Evolutionary conservation across 768 basidiomycete genomes (phyloP), one percentile per base, ranked within the genome.

Genomic region (Mrakia hoshinonis): DNA sequence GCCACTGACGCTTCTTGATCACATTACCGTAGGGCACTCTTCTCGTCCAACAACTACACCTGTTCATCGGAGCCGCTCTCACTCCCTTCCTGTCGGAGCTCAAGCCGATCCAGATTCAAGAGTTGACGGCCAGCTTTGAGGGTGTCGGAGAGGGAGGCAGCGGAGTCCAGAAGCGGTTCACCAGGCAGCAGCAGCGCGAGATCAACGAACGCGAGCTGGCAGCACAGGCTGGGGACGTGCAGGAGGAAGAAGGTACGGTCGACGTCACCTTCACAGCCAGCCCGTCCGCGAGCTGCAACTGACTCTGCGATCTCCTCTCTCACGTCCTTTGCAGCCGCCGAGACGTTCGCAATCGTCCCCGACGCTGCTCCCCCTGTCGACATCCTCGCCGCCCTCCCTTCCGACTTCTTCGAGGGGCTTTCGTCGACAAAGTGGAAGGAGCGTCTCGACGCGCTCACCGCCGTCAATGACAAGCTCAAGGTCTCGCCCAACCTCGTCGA

Each of bases 391-490:
- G 88, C 88, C 74, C 83, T 97, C 52, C 89, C 96, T 0, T 78
- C 85, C 3, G 87, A 87, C 69, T 82, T 97, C 73, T 86, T 90
- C 70, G 82, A 87, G 2, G 82, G 84, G 64, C 83, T 99, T 63
- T 85, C 87, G 29, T 98, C 96, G 4, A 87, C 91, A 0, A 97
- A 98, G 80, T 99, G 96, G 96, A 98, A 99, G 77, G 96, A 99
- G 49, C 93, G 97, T 77, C 90, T 94, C 76, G 80, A 81, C 55
- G 89, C 85, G 2, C 82, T 98, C 39, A 93, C 96, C 74, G 91
- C 91, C 34, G 83, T 95, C 29, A 82, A 87, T 55, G 84, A 85
- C 2, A 80, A 91, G 46, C 80, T 98, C 38, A 85, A 85, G 67
- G 81, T 85, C 10, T 84, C 88, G 3, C 87, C 88, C 15, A 85